A percentile compares a stretch with the other conserved stretches of the same genome.
These are phyloP conservation scores for Aquanectria penicillioides DNA, from an alignment of 2,329 filamentous ascomycete species.

Conservation along the genomic window DNA sequence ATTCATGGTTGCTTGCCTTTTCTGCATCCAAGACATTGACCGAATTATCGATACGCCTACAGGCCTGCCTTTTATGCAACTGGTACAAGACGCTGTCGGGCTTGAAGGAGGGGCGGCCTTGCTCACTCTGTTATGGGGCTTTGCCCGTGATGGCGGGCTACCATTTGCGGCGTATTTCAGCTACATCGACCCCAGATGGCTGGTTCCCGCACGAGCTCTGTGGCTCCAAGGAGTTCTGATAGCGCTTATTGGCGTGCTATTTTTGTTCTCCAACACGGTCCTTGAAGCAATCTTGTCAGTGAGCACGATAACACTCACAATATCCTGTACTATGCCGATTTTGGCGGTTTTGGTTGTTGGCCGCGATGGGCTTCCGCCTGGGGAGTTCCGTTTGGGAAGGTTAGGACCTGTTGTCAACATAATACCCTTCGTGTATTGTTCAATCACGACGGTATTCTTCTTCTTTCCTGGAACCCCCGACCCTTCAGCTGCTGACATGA, in stretches of 20 bases:
- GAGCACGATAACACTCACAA: slow-evolving; percentile 65
- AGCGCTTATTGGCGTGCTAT: slow-evolving; percentile 60
- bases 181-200: slow-evolving; percentile 57
- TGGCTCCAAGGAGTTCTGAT: slow-evolving; percentile 58
- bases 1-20: slow-evolving; percentile 61
- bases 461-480: slow-evolving; percentile 55
- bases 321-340: slow-evolving; percentile 62
- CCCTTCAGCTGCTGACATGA: slow-evolving; percentile 60
- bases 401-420: slow-evolving; percentile 54
- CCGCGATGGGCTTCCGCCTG: slow-evolving; percentile 59
- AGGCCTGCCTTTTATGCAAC: slow-evolving; percentile 59
- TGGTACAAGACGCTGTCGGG: slow-evolving; percentile 50
- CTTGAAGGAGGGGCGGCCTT: slow-evolving; percentile 53
- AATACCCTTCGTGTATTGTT: slow-evolving; percentile 60
- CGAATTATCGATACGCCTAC: slow-evolving; percentile 50
- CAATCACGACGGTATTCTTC: slow-evolving; percentile 63
- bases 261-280: slow-evolving; percentile 63
- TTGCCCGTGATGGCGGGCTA: slow-evolving; percentile 61
- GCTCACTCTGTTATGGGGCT: slow-evolving; percentile 63
- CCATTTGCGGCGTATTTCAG: slow-evolving; percentile 57
- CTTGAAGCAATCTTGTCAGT: slow-evolving; percentile 64
- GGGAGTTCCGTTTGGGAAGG: slow-evolving; percentile 57
- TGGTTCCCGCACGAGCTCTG: slow-evolving; percentile 61
- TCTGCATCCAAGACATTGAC: slow-evolving; percentile 59
- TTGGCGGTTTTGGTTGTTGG: slow-evolving; percentile 57